phyloP scores from a whole-genome alignment of 2,329 filamentous ascomycete genomes.

The Neodidymelliopsis sp. region DNA sequence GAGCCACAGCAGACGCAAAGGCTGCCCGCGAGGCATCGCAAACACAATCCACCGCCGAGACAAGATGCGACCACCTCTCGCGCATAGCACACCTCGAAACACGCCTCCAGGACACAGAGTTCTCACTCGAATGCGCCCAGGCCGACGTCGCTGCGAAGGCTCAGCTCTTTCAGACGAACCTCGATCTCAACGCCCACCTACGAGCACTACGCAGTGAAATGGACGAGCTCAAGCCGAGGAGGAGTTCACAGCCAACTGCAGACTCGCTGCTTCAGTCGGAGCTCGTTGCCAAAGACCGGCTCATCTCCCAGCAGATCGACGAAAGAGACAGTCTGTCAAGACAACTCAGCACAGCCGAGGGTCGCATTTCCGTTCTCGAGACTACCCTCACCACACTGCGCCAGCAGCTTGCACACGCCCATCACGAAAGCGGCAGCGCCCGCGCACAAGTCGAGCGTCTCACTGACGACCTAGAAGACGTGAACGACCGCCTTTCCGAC shows the following conservation, averaged over 20 bases:
- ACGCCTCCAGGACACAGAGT: conserved; percentile 31
- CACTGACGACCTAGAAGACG: conserved; percentile 36
- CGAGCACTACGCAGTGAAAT: conserved; percentile 30
- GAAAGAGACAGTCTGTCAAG: conserved; percentile 38
- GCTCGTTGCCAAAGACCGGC: conserved; percentile 32
- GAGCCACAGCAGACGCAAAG: conserved; percentile 36
- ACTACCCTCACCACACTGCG: conserved; percentile 36
- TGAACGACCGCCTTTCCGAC: conserved; percentile 36
- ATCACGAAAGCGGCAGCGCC: conserved; percentile 34
- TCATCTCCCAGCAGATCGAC: conserved; percentile 32
- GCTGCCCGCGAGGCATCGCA: conserved; percentile 34
- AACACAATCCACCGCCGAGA: conserved; percentile 5
- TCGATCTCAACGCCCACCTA: conserved; percentile 33
- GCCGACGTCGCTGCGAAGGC: conserved; percentile 36
- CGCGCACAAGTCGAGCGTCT: conserved; percentile 36
- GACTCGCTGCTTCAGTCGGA: conserved; percentile 33
- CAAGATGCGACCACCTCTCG: not conserved
- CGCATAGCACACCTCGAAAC: conserved; percentile 31
- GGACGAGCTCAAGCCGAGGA: conserved; percentile 11
- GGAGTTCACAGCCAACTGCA: not conserved
- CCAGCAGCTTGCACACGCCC: conserved; percentile 43
- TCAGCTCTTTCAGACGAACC: conserved; percentile 34
- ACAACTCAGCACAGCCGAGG: conserved; percentile 34
- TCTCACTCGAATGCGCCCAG: conserved; percentile 36
- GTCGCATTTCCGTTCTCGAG: conserved; percentile 42